Evolutionary conservation across 139 green algal genomes (phyloP).

Genomic region (Closterium sp.): DNA sequence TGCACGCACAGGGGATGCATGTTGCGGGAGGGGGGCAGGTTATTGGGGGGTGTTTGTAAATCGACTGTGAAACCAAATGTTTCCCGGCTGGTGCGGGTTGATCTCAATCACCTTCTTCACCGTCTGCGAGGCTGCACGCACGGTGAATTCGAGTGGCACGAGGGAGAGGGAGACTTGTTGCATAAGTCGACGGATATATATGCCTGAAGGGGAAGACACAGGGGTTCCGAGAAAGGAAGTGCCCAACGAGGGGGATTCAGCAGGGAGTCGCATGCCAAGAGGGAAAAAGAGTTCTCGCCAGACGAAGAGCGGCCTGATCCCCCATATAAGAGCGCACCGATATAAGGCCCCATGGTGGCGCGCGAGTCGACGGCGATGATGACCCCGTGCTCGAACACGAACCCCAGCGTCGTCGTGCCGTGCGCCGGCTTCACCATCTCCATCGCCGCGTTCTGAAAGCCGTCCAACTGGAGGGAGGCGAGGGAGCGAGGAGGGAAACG

Average conservation of each 20-base stretch:
- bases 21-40: background rate
- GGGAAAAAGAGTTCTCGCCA: background rate
- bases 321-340: slow-evolving; percentile 59
- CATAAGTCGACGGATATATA: background rate
- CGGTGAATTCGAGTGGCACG: background rate
- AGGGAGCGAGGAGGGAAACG: background rate
- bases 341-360: slow-evolving; percentile 95
- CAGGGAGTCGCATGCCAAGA: background rate
- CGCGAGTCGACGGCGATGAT: slow-evolving; percentile 98
- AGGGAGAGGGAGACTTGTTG: background rate
- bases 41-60: background rate
- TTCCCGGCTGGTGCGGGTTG: slow-evolving; percentile 95
- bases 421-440: slow-evolving; percentile 95
- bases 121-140: slow-evolving; percentile 48
- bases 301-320: background rate
- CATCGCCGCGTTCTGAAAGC: slow-evolving; percentile 88
- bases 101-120: slow-evolving; percentile 91
- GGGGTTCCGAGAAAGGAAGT: too few species aligned
- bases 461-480: slow-evolving; percentile 74
- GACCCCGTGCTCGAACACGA: slow-evolving; percentile 94
- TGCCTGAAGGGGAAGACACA: background rate
- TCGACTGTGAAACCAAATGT: slow-evolving; percentile 68
- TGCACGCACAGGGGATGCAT: background rate
- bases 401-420: slow-evolving; percentile 97
- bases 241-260: too few species aligned